phyloP scores from a whole-genome alignment of 257 asterid genomes.

The Gentiana macrophylla region DNA sequence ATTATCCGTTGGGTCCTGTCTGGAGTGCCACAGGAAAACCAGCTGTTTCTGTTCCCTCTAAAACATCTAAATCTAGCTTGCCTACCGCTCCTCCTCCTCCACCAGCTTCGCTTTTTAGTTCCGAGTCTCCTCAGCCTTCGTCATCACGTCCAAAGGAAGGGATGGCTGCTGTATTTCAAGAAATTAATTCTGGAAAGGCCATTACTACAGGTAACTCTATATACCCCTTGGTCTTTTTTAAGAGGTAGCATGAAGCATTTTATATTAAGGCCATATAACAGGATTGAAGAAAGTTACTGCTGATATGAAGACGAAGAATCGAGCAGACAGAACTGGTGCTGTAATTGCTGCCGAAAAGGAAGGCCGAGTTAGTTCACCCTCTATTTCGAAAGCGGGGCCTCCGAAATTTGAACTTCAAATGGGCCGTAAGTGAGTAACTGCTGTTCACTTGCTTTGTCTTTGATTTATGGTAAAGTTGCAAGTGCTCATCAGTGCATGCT shows the following conservation, averaged over 20 bases:
- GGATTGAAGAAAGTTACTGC: constrained; percentile 89
- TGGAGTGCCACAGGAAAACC: constrained; percentile 78
- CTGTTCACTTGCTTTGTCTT: constrained; percentile 4
- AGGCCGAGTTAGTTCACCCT: constrained; percentile 33
- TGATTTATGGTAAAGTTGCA: constrained; percentile 10
- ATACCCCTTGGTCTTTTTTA: constrained; percentile 3
- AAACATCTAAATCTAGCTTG: constrained; percentile 43
- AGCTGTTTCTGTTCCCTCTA: constrained; percentile 39
- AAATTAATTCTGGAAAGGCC: constrained; percentile 72
- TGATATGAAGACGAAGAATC: constrained; percentile 94
- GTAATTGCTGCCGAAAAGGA: constrained; percentile 56
- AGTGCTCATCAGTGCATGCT: constrained; percentile 10
- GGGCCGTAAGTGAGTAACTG: constrained; percentile 95
- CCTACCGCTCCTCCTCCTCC: constrained; percentile 94
- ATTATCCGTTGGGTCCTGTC: constrained; percentile 90
- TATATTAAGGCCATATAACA: constrained; percentile 13
- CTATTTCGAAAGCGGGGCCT: constrained; percentile 69
- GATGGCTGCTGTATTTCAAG: constrained; percentile 92
- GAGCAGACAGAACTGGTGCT: constrained; percentile 57
- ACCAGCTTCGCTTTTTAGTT: constrained; percentile 68
- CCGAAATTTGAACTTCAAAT: constrained; percentile 95
- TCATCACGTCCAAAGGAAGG: constrained; percentile 76
- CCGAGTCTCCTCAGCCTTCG: constrained; percentile 61
- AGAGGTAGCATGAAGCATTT: background rate
- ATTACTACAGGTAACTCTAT: constrained; percentile 56